Evolutionary conservation across 73 alveolate species (phyloP), one percentile per base, ranked within the genome.

Genomic region (Paramecium caudatum): DNA sequence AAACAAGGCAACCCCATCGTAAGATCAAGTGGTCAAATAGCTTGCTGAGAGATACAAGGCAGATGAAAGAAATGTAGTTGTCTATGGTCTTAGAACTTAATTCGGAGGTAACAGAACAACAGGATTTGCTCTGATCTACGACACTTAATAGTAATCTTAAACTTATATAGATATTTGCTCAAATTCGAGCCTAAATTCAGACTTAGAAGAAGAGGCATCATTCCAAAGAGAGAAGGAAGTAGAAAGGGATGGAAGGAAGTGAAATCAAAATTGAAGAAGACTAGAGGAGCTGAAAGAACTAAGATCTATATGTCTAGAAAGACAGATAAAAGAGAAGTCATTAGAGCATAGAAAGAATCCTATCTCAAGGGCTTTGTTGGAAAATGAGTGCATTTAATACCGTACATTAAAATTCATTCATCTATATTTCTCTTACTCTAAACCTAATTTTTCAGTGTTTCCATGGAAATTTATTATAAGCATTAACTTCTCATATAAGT

Each of bases 71-170:
- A 48, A 90, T 82, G 93, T 96, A 46, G 91, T 87, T 39, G 95
- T 96, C 65, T 96, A 86, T 91, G 98, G 99, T 37, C 90, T 96
- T 62, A 94, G 87, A 94, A 96, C 97, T 82, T 48, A 91, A 49
- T 97, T 82, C 84, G 99, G 99, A 83, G 99, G 99, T 32, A 98
- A 98, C 34, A 94, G 96, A 92, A 88, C 98, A 23, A 91, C 96
- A 55, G 98, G 99, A 78, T 97, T 97, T 94, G 98, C 98, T 25
- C 90, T 95, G 90, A 91, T 97, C 95, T 97, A 97, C 91, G 99
- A 96, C 92, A 82, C 91, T 48, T 91, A 91, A 68, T 96, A 96
- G 83, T 65, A 65, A 30, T 65, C 34, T 32, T 25, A n/a, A 65
- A 65, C 34, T 9, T 25, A 13, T 33, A 13, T 65, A 65, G 83